Percentiles rank a stretch among this genome's conserved stretches.
Evolutionary conservation across 139 green algal species (phyloP).

Genomic region (Picochlorum sp.): DNA sequence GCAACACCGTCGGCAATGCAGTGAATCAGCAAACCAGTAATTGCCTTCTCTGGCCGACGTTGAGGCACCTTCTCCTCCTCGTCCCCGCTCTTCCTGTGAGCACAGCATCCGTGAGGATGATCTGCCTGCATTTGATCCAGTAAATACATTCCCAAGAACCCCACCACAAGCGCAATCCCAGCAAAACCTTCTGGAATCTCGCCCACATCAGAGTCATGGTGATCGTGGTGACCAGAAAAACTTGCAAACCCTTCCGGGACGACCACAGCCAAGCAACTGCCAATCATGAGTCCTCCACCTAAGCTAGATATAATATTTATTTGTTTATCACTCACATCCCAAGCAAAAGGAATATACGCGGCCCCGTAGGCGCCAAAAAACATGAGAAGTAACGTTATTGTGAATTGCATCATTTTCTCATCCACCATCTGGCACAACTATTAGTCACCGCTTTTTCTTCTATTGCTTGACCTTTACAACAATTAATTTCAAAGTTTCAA

Average conservation of each 20-base stretch:
- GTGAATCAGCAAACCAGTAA: slow-evolving; percentile 42
- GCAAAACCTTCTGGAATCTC: slow-evolving; percentile 13
- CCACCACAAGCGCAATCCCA: slow-evolving; percentile 32
- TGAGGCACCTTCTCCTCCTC: background rate
- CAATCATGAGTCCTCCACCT: slow-evolving; percentile 40
- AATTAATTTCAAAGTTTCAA: background rate
- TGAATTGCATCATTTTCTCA: background rate
- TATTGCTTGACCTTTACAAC: background rate
- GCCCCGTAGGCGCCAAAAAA: slow-evolving; percentile 23
- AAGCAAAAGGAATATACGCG: slow-evolving; percentile 19
- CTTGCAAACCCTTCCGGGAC: slow-evolving; percentile 43
- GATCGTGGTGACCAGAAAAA: slow-evolving; percentile 8
- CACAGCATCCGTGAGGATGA: slow-evolving; percentile 7
- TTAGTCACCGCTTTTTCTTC: background rate
- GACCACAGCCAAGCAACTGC: slow-evolving; percentile 35
- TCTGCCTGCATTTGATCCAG: slow-evolving; percentile 33
- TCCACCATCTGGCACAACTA: background rate
- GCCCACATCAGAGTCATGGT: background rate
- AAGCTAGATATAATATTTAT: slow-evolving; percentile 23
- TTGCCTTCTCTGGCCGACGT: slow-evolving; percentile 9
- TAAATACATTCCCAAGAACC: slow-evolving; percentile 45
- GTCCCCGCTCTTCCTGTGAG: slow-evolving; percentile 8
- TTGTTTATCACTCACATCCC: slow-evolving; percentile 10
- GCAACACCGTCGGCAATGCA: slow-evolving; percentile 52
- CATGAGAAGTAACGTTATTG: slow-evolving; percentile 24